Evolutionary conservation across 2,329 filamentous ascomycete species (phyloP).

Genomic region (Stagonosporopsis cucurbitacearum): DNA sequence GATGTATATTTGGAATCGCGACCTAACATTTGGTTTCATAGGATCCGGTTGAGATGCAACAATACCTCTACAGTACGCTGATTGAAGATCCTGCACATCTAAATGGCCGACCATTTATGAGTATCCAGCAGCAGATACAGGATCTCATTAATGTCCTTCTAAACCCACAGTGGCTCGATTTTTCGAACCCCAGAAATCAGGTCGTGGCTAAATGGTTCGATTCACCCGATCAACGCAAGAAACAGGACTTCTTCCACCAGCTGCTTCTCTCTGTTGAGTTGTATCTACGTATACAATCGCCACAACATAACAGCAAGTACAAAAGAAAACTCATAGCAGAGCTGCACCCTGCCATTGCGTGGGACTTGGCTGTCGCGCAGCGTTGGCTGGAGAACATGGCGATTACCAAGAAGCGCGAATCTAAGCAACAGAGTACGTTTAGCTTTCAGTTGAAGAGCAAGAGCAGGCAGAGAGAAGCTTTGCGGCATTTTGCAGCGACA

Average conservation of each 20-base stretch:
- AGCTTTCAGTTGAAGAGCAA: slow-evolving; percentile 70
- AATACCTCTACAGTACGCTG: slow-evolving; percentile 70
- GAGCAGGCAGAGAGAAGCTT: slow-evolving; percentile 70
- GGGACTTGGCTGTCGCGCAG: slow-evolving; percentile 75
- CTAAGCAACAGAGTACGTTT: slow-evolving; percentile 55
- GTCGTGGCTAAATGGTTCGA: slow-evolving; percentile 76
- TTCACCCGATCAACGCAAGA: slow-evolving; percentile 62
- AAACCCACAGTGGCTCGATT: slow-evolving; percentile 75
- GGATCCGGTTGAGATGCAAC: slow-evolving; percentile 54
- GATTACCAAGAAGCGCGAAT: slow-evolving; percentile 64
- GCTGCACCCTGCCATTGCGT: slow-evolving; percentile 73
- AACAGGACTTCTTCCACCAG: slow-evolving; percentile 76
- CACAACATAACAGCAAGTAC: slow-evolving; percentile 65
- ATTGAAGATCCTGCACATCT: slow-evolving; percentile 71
- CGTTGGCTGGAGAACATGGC: slow-evolving; percentile 75
- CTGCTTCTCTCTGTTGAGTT: slow-evolving; percentile 76
- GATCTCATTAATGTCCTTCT: slow-evolving; percentile 74
- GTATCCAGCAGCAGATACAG: slow-evolving; percentile 73
- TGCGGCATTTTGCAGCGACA: slow-evolving; percentile 71
- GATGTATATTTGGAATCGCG: slow-evolving; percentile 9
- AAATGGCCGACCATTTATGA: slow-evolving; percentile 62
- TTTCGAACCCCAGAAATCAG: slow-evolving; percentile 72
- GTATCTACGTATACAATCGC: slow-evolving; percentile 71
- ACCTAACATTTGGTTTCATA: slow-evolving; percentile 46
- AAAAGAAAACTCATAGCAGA: slow-evolving; percentile 69